Evolutionary conservation across 306 rosid species (phyloP).

Genomic region (Dryas octopetala): DNA sequence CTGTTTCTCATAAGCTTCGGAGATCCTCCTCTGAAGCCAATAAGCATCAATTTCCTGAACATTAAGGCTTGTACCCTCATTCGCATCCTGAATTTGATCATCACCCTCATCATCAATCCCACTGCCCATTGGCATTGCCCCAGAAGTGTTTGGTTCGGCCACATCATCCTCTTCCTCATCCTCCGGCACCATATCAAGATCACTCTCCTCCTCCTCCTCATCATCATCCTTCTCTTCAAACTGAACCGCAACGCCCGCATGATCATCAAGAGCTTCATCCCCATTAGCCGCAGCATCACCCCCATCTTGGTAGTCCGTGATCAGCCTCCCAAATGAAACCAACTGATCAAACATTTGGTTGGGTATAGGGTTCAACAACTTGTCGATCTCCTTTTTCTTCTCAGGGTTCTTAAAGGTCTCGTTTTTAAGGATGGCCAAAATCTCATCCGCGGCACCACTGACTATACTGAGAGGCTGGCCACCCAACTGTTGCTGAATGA

Average conservation of each 20-base stretch:
- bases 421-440: constrained; percentile 54
- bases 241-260: constrained; percentile 59
- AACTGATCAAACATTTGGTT: constrained; percentile 48
- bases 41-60: constrained; percentile 96
- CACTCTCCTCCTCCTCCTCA: constrained; percentile 47
- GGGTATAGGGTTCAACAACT: constrained; percentile 45
- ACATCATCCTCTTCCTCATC: constrained; percentile 56
- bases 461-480: constrained; percentile 61
- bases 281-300: constrained; percentile 48
- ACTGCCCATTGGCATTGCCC: constrained; percentile 72
- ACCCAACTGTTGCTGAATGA: constrained; percentile 60
- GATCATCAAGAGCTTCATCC: constrained; percentile 7
- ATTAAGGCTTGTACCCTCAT: constrained; percentile 59
- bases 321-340: constrained; percentile 56
- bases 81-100: constrained; percentile 64
- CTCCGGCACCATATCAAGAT: constrained; percentile 60
- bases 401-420: constrained; percentile 43
- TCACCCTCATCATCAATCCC: constrained; percentile 47
- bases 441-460: constrained; percentile 63
- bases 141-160: constrained; percentile 20
- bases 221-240: constrained; percentile 56
- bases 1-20: constrained; percentile 80
- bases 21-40: constrained; percentile 97
- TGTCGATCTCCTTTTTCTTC: constrained; percentile 71
- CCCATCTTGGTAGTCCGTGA: constrained; percentile 62